Evolutionary conservation across 768 basidiomycete species (phyloP).

Genomic region (Termitomyces sp.): DNA sequence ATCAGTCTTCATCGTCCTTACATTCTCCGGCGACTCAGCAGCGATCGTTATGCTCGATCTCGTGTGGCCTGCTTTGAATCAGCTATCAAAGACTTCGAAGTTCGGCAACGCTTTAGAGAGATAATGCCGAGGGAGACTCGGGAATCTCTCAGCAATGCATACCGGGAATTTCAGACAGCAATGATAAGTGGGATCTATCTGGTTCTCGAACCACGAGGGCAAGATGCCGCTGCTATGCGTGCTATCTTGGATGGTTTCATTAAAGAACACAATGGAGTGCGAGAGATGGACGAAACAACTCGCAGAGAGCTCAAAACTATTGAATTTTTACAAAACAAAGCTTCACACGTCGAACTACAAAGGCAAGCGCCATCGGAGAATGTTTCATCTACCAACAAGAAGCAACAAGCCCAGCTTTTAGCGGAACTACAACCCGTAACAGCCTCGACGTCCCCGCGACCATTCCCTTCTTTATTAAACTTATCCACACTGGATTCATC

Average conservation of each 20-base stretch:
- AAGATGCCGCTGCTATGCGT: conserved; percentile 67
- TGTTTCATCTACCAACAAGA: conserved; percentile 17
- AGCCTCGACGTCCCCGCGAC: conserved; percentile 25
- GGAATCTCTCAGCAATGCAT: conserved; percentile 72
- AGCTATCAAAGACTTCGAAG: conserved; percentile 79
- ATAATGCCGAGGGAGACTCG: conserved; percentile 55
- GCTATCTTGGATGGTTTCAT: conserved; percentile 75
- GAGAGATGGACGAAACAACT: conserved; percentile 79
- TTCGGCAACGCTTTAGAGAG: conserved; percentile 65
- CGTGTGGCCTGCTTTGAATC: conserved; percentile 87
- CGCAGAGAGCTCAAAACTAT: conserved; percentile 80
- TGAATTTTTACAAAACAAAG: conserved; percentile 70
- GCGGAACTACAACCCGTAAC: conserved; percentile 37
- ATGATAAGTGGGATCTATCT: conserved; percentile 89
- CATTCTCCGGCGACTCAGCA: conserved; percentile 69
- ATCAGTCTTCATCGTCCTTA: conserved; percentile 86
- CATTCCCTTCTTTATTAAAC: conserved; percentile 24
- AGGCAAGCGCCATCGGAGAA: conserved; percentile 22
- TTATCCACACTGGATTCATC: conserved; percentile 17
- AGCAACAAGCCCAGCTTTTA: conserved; percentile 47
- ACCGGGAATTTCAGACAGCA: conserved; percentile 82
- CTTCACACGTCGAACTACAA: conserved; percentile 44
- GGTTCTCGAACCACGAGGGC: conserved; percentile 69
- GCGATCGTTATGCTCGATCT: conserved; percentile 78
- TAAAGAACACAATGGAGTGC: conserved; percentile 54